Evolutionary conservation across 495 filamentous ascomycete species (phyloP), one percentile per base, ranked within the genome.

Genomic region (Aspergillus biplanus): DNA sequence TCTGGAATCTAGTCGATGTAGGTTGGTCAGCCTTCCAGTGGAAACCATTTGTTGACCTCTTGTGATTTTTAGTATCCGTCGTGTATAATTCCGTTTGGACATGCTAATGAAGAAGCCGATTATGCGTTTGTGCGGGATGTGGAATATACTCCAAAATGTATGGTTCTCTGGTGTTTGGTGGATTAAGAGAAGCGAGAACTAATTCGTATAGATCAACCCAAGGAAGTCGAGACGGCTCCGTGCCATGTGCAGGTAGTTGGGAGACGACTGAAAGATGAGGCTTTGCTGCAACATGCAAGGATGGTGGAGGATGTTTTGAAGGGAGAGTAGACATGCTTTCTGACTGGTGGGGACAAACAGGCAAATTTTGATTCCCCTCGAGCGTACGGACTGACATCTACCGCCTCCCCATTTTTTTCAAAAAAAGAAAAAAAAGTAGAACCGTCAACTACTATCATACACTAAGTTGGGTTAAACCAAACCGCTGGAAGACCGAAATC

Each of bases 1-100:
- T 85, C 33, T 72, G 73, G 70, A 85, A 84, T 59, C n/a, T 85
- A 59, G 56, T 85, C 4, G 81, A 85, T 73, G 83, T 84, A 69
- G 67, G 82, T 72, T 7, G 13, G 48, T 21, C 13, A 8, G 42
- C 8, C 21, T 47, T 9, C 9, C 11, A 4, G n/a, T 27, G 21
- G 21, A 27, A 27, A 27, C 39, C 21, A 0, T 50, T 50, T 27
- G 5, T n/a, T 50, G 9, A 9, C 27, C 16, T 27, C 2, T 6
- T 18, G 2, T 18, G n/a, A 18, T n/a, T 21, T 21, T 21, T 56
- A 78, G 75, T 75, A 74, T 58, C 75, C 75, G 6, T 68, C 70
- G 6, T 76, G 71, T 50, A 61, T 77, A 2, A 71, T 78, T 62
- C 75, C 75, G 1, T 75, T 69, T 37, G 71, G 68, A 6, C 61